Base-by-base conservation (phyloP, 257 asterid species). In the Penstemon davidsonii region DNA sequence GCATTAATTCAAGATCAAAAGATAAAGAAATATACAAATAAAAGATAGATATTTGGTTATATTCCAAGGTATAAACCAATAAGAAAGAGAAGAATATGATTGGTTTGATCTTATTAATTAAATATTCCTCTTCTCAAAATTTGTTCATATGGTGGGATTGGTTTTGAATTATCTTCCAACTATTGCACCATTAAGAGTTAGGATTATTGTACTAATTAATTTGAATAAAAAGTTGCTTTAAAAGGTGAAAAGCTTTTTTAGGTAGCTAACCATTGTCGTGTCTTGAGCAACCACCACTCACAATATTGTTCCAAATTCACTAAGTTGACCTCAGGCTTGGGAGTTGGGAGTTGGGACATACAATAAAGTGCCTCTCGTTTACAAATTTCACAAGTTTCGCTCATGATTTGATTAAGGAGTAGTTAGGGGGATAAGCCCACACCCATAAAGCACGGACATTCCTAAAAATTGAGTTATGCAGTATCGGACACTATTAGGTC, bases 31-130 rank as follows among this genome's bases (percentile, higher is more conserved):
- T 18, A 5, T 9, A 51, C 12, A 33, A 62, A 25, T 25, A 25
- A 55, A 18, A 76, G 74, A 61, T 61, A 62, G 67, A 55, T 46
- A 36, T 53, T 61, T 45, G 46, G 54, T 63, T 53, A 64, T 64
- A 75, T 71, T 76, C 73, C 33, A 60, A 3, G 70, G 66, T 8
- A 69, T 56, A 69, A 63, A 54, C 75, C 61, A 38, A 65, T 60
- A 19, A 60, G 73, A 54, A 44, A 64, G 68, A 54, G 8, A 37
- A 53, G 63, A 60, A 13, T 76, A 54, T 68, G 75, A 68, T 77
- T 67, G 75, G 75, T 58, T 64, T 62, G 66, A 7, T 70, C 61
- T 45, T 41, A 7, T 61, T 46, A 47, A 42, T 55, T 70, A 74
- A 67, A 71, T 76, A 71, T 76, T 60, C 73, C 36, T 59, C 10